Percentiles rank a stretch among this genome's conserved stretches.
Conservation (phyloP, 345 rosid genomes). For the Atalantia buxifolia region DNA sequence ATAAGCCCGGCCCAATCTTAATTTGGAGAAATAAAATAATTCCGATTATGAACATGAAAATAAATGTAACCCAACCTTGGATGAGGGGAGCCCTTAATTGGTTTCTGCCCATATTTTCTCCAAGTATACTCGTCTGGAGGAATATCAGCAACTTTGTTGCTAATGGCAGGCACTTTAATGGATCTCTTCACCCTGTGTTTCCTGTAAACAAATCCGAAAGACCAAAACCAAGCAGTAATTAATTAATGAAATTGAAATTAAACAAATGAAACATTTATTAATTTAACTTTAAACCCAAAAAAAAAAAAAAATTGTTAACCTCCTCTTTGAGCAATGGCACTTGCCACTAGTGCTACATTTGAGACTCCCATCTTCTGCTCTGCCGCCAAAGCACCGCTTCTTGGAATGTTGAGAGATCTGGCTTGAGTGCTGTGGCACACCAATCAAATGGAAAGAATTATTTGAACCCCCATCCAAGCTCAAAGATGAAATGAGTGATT, state of each 20-base stretch:
- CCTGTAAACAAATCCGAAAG: constrained; percentile 36
- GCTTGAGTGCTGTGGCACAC: constrained; percentile 46
- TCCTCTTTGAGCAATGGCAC: constrained; percentile 80
- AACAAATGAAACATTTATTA: neutral
- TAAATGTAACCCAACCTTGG: constrained; percentile 49
- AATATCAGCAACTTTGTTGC: constrained; percentile 81
- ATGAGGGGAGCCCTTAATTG: constrained; percentile 80
- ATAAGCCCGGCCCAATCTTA: neutral
- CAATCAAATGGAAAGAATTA: constrained; percentile 54
- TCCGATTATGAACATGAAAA: neutral
- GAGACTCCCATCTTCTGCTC: constrained; percentile 52
- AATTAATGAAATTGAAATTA: neutral
- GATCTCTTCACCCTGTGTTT: constrained; percentile 63
- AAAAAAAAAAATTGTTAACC: constrained; percentile 25
- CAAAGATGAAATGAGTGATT: constrained; percentile 62
- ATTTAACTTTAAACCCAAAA: no score
- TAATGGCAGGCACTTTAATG: constrained; percentile 82
- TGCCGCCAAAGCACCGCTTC: constrained; percentile 56
- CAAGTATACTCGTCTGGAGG: constrained; percentile 86
- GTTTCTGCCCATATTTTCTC: constrained; percentile 89
- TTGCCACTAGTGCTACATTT: constrained; percentile 58
- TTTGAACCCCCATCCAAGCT: constrained; percentile 50
- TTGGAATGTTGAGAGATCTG: constrained; percentile 46
- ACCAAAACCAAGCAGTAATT: neutral
- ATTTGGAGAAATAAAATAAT: neutral